phyloP scores from a whole-genome alignment of 106 monocot genomes.

The Narthecium ossifragum region DNA sequence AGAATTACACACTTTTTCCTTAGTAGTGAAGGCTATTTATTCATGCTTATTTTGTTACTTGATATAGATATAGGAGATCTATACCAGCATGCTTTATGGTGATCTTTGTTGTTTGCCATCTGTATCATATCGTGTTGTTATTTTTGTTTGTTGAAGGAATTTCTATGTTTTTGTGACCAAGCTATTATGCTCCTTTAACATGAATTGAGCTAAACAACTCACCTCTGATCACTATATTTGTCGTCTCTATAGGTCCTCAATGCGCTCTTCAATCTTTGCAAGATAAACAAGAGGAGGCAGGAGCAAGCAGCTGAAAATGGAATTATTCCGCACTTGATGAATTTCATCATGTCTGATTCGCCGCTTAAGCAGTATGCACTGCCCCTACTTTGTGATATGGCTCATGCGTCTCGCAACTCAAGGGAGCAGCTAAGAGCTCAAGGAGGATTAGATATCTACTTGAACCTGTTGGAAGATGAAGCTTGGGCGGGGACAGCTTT shows the following conservation, averaged over 20 bases:
- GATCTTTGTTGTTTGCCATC: no score
- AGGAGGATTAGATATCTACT: slow-evolving; percentile 90
- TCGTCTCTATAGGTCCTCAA: slow-evolving; percentile 56
- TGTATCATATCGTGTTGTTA: no score
- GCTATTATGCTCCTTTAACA: no score
- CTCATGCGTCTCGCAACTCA: slow-evolving; percentile 95
- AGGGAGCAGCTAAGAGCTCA: slow-evolving; percentile 92
- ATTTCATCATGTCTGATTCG: slow-evolving; percentile 81
- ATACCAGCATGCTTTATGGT: no score
- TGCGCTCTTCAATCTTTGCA: slow-evolving; percentile 96
- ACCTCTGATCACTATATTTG: no score
- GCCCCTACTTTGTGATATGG: slow-evolving; percentile 93
- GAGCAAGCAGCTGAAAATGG: slow-evolving; percentile 99
- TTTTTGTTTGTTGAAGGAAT: no score
- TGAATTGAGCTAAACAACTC: no score
- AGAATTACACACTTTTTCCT: slow-evolving; percentile 14
- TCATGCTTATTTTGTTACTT: no score
- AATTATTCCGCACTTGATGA: slow-evolving; percentile 92
- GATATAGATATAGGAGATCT: no score
- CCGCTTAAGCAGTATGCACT: slow-evolving; percentile 85
- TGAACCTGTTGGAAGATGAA: slow-evolving; percentile 89
- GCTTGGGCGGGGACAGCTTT: slow-evolving; percentile 87
- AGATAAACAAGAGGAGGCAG: slow-evolving; percentile 95
- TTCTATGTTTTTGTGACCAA: no score
- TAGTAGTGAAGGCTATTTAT: no score